Conservation (phyloP, 371 early-diverging fungal species). For the Batkoa obscura region DNA sequence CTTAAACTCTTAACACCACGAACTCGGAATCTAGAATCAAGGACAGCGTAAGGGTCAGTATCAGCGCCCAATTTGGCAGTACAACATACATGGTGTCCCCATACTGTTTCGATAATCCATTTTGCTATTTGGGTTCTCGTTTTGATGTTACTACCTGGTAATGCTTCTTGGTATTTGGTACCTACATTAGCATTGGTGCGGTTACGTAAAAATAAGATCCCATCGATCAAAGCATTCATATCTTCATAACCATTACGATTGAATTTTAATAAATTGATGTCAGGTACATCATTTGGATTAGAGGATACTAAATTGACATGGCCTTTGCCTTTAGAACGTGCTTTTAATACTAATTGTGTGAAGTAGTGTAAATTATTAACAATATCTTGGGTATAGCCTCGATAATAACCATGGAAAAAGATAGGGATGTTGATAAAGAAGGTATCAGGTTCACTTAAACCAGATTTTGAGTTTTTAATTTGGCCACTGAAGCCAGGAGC, state of each 20-base stretch:
- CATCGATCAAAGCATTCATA: neutral
- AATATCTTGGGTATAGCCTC: neutral
- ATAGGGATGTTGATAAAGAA: neutral
- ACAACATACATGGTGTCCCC: slow-evolving; percentile 12
- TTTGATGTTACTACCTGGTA: neutral
- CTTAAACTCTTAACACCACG: slow-evolving; percentile 15
- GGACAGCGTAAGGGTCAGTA: slow-evolving; percentile 11
- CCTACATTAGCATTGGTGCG: no score
- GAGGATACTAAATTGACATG: neutral
- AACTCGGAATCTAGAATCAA: slow-evolving; percentile 14
- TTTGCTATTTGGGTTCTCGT: neutral
- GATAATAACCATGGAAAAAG: neutral
- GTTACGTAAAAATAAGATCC: neutral
- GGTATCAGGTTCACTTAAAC: neutral
- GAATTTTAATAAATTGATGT: slow-evolving; percentile 3
- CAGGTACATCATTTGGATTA: neutral
- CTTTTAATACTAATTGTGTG: neutral
- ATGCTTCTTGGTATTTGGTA: neutral
- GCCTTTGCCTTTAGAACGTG: neutral
- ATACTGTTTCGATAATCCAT: neutral
- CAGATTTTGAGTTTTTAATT: neutral
- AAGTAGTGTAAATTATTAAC: neutral
- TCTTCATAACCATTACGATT: neutral
- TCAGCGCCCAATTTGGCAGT: slow-evolving; percentile 12
- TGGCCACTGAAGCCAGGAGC: neutral